These are phyloP conservation scores for Claviceps africana DNA, from an alignment of 2,329 filamentous ascomycete genomes.

Conservation along the genomic window DNA sequence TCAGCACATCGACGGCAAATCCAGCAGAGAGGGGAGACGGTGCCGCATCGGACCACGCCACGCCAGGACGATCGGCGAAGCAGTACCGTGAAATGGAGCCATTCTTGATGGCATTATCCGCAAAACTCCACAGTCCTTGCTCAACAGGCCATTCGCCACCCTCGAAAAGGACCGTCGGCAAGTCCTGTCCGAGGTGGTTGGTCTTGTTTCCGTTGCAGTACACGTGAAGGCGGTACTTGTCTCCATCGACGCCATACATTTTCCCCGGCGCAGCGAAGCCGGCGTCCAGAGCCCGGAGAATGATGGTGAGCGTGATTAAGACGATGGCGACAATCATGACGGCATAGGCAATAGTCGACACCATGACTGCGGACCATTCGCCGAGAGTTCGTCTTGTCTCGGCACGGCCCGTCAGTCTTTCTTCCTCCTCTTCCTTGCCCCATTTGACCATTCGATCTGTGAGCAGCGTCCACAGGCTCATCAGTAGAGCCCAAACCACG, in stretches of 20 bases:
- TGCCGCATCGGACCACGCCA: conserved; percentile 78
- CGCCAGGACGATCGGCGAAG: conserved; percentile 85
- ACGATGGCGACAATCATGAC: conserved; percentile 54
- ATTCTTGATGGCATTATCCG: conserved; percentile 60
- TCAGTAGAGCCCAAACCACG: conserved; percentile 65
- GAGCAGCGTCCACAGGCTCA: conserved; percentile 64
- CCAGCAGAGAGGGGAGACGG: conserved; percentile 87
- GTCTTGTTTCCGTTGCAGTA: conserved; percentile 64
- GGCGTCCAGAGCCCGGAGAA: conserved; percentile 67
- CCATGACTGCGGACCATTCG: conserved; percentile 72
- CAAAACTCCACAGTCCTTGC: conserved; percentile 65
- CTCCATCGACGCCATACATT: conserved; percentile 64
- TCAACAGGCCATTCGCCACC: conserved; percentile 71
- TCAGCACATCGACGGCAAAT: conserved; percentile 80
- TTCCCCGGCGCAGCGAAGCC: conserved; percentile 60
- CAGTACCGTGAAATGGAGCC: conserved; percentile 81
- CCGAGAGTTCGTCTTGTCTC: conserved; percentile 69
- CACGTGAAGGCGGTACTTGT: conserved; percentile 78
- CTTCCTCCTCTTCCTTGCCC: conserved; percentile 88
- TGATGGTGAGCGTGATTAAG: conserved; percentile 65
- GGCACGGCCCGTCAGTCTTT: conserved; percentile 75
- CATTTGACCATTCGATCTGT: conserved; percentile 75
- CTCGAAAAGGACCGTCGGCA: conserved; percentile 77
- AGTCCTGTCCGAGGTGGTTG: conserved; percentile 32
- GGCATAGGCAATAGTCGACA: conserved; percentile 57